phyloP scores from a whole-genome alignment of 345 rosid genomes.

The Hypericum androsaemum region DNA sequence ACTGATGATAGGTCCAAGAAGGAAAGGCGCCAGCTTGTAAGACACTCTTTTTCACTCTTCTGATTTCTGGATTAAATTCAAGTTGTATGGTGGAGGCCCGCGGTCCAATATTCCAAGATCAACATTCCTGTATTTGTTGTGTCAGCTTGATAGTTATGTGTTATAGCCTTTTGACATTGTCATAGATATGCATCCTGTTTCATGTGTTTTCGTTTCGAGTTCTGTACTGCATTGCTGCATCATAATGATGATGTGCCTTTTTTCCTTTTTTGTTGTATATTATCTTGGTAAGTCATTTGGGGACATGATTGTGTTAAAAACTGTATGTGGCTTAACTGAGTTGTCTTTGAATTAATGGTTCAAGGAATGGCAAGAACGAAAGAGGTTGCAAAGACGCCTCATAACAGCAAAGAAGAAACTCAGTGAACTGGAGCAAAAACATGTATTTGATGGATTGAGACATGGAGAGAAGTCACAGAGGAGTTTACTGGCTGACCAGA shows the following conservation, averaged over 20 bases:
- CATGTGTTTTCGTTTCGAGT: too few species aligned
- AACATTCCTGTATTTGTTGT: too few species aligned
- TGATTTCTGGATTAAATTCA: slow-evolving; percentile 14
- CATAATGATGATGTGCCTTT: too few species aligned
- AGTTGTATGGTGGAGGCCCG: neutral
- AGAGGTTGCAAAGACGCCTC: slow-evolving; percentile 58
- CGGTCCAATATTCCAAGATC: too few species aligned
- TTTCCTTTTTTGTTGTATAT: neutral
- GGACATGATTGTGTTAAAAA: neutral
- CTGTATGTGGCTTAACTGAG: slow-evolving; percentile 1
- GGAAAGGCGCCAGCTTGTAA: slow-evolving; percentile 91
- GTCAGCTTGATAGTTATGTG: too few species aligned
- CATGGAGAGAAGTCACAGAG: slow-evolving; percentile 66
- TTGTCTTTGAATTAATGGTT: slow-evolving; percentile 9
- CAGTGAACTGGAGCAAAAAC: slow-evolving; percentile 70
- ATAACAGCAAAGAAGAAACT: slow-evolving; percentile 83
- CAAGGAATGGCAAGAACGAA: slow-evolving; percentile 93
- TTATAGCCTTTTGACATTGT: too few species aligned
- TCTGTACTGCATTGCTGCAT: too few species aligned
- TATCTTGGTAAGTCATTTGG: neutral
- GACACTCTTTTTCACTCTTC: slow-evolving; percentile 44
- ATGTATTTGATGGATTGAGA: slow-evolving; percentile 72
- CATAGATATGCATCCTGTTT: too few species aligned
- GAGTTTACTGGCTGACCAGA: slow-evolving; percentile 58
- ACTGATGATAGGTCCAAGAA: slow-evolving; percentile 68